Base-by-base conservation (phyloP, 2,329 filamentous ascomycete species). In the Fusarium secorum region DNA sequence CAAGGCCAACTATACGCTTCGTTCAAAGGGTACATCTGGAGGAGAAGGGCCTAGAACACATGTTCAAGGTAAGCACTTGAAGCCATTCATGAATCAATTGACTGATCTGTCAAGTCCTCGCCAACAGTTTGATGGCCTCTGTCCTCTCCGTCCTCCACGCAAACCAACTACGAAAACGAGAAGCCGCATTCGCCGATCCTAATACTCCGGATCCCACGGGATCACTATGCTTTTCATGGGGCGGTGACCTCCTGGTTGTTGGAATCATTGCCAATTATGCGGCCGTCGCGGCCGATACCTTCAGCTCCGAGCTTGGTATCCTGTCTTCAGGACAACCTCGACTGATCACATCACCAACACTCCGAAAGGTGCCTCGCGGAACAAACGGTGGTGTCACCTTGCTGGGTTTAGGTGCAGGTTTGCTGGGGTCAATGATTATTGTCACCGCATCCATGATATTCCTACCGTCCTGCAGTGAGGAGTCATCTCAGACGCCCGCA, bases 271-370 rank as follows among this genome's bases (percentile, higher is more conserved):
- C 89, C 44, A 95, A 97, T 82, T 99, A 99, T 77, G 95, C 94
- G 30, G 93, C 93, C 52, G 94, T 97, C 14, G 90, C 94, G 24
- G 93, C 95, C 53, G 96, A 99, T 80, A 99, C 96, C 0, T 96
- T 98, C 79, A 95, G 93, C 62, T 97, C 94, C 15, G 96, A 99
- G 83, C 89, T 99, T 24, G 96, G 96, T 18, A 99, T 99, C 61
- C 85, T 99, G 17, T 92, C 95, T 11, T 88, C 86, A 64, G 87
- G 87, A 28, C 84, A 88, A 46, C 96, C 96, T 13, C 90, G 95
- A 38, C 88, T 99, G 39, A 95, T 99, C 78, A 98, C 94, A 7
- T 95, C 93, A 18, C 89, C 87, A 20, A 89, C 83, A 8, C 86
- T 96, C 76, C 90, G 92, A 64, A 87, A 89, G 70, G 96, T 98